Evolutionary conservation across 1,139 yeast species (phyloP).

Genomic region (Yamadazyma membranifaciens): DNA sequence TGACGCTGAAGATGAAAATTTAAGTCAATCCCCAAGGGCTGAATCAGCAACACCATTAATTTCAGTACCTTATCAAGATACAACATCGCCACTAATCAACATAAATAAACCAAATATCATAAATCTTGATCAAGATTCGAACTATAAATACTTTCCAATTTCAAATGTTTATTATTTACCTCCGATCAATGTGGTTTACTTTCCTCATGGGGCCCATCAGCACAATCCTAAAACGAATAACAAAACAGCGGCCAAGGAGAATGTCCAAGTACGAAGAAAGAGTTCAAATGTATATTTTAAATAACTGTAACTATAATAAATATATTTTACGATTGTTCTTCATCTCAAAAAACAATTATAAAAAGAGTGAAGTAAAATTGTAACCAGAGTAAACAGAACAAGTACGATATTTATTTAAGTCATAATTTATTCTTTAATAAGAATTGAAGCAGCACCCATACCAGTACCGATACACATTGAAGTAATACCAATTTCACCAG

Average conservation of each 20-base stretch:
- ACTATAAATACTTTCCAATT: slow-evolving; percentile 56
- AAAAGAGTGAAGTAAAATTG: neutral
- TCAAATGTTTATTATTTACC: slow-evolving; percentile 57
- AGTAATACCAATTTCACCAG: slow-evolving; percentile 84
- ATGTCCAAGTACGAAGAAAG: slow-evolving; percentile 18
- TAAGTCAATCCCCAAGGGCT: neutral
- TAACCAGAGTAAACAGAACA: neutral
- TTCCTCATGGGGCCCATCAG: slow-evolving; percentile 59
- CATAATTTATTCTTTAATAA: slow-evolving; percentile 50
- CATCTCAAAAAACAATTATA: neutral
- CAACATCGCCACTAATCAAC: slow-evolving; percentile 9
- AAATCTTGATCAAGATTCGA: slow-evolving; percentile 12
- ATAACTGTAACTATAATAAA: slow-evolving; percentile 13
- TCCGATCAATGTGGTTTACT: slow-evolving; percentile 58
- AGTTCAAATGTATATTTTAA: slow-evolving; percentile 34
- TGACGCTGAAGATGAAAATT: neutral
- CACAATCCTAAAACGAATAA: slow-evolving; percentile 13
- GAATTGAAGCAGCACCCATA: slow-evolving; percentile 94
- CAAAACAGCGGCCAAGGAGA: slow-evolving; percentile 13
- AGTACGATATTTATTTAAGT: neutral
- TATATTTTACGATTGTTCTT: too few relatives aligned
- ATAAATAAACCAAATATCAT: slow-evolving; percentile 1
- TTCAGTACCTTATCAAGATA: slow-evolving; percentile 2
- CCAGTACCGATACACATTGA: slow-evolving; percentile 99
- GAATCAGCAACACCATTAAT: slow-evolving; percentile 1